Base-by-base conservation (phyloP, 1,284 basidiomycete species). In the Rhizoctonia solani region DNA sequence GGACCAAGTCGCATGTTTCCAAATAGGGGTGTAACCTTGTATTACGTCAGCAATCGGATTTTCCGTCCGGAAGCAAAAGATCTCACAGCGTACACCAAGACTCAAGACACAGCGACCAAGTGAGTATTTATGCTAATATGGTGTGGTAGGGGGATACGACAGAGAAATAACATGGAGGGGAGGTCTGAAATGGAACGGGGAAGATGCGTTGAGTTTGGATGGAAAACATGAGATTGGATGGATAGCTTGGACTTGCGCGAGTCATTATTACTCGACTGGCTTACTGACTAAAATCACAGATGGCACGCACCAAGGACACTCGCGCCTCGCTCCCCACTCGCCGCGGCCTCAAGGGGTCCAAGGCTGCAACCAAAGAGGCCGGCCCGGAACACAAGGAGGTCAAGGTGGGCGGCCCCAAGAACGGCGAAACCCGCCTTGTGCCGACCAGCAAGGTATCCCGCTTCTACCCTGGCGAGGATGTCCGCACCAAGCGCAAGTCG, bases 391-490 rank as follows among this genome's bases (percentile, higher is more conserved):
- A 80, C 77, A 87, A 88, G 78, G 93, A 96, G 85, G 92, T 93
- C 78, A 79, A 83, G 72, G 83, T 98, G 73, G 89, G 90, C 72
- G 95, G 95, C 73, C 90, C 87, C 75, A 95, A 93, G 83, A 98
- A 98, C 81, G 92, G 93, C 73, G 83, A 85, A 76, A 92, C 89
- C 77, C 93, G 96, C 79, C 80, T 90, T 70, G 85, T 95, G 76
- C 90, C 95, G 74, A 88, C 88, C 72, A 69, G 72, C 74, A 98
- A 98, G 82, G 95, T 94, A 58, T 84, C 92, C 67, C 92, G 93
- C 76, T 98, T 90, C 88, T 99, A 98, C 85, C 95, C 96, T 67
- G 92, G 94, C 72, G 96, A 99, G 79, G 96, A 98, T 78, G 89
- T 95, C 71, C 83, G 85, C 76, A 92, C 92, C 77, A 97, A 96